Percentiles rank a stretch among this genome's conserved stretches.
phyloP scores from a whole-genome alignment of 352 stramenopile species.

The Globisporangium paroecandrum region DNA sequence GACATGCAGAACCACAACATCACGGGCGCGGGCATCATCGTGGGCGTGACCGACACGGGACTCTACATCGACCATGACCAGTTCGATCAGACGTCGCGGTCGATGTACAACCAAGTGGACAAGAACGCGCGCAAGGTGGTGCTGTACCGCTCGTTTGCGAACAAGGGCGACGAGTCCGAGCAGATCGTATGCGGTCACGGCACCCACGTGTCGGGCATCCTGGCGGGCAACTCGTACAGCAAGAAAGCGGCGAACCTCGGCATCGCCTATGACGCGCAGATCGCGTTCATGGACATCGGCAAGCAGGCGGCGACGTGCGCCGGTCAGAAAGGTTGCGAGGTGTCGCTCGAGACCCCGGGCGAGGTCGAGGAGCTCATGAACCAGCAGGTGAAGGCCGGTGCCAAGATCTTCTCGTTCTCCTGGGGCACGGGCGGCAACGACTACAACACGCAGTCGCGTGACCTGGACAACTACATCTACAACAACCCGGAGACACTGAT shows the following conservation, averaged over 20 bases:
- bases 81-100: conserved; percentile 54
- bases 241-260: conserved; percentile 41
- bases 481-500: conserved; percentile 83
- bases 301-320: conserved; percentile 43
- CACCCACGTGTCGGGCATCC: conserved; percentile 84
- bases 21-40: conserved; percentile 55
- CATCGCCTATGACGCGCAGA: conserved; percentile 72
- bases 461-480: conserved; percentile 83
- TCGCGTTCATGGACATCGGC: conserved; percentile 89
- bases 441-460: conserved; percentile 76
- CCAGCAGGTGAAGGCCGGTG: conserved; percentile 65
- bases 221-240: conserved; percentile 61
- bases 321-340: conserved; percentile 44
- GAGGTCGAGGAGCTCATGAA: conserved; percentile 57
- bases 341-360: conserved; percentile 67
- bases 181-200: conserved; percentile 74
- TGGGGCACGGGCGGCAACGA: conserved; percentile 77
- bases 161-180: conserved; percentile 62
- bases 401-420: conserved; percentile 83
- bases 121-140: conserved; percentile 71
- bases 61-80: conserved; percentile 80
- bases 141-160: conserved; percentile 78
- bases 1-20: conserved; percentile 62
- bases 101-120: conserved; percentile 59
- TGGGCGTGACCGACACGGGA: conserved; percentile 72